Evolutionary conservation across 2,329 filamentous ascomycete species (phyloP).

Genomic region (Knufia petricola): DNA sequence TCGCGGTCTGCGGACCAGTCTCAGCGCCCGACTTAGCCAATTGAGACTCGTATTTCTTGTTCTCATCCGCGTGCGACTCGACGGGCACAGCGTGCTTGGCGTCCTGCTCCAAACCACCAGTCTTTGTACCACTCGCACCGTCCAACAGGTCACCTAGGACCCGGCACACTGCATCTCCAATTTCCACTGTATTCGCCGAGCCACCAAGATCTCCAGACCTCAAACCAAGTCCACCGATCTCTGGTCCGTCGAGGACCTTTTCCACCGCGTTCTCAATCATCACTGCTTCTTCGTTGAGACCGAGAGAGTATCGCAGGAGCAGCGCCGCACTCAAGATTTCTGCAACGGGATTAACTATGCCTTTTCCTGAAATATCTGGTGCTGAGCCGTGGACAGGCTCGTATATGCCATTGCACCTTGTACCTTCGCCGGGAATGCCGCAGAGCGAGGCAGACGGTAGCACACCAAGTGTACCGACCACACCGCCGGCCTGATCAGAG

Average conservation of each 20-base stretch:
- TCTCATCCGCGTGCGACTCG: too few species aligned
- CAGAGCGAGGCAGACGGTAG: conserved; percentile 94
- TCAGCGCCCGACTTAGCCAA: too few species aligned
- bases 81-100: too few species aligned
- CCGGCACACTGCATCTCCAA: conserved; percentile 80
- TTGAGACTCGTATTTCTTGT: too few species aligned
- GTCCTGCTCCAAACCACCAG: too few species aligned
- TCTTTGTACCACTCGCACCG: conserved; percentile 1
- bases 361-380: conserved; percentile 92
- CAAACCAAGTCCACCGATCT: conserved; percentile 50
- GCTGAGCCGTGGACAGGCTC: conserved; percentile 97
- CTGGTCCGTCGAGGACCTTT: conserved; percentile 91
- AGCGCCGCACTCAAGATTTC: conserved; percentile 93
- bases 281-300: conserved; percentile 69
- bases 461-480: conserved; percentile 94
- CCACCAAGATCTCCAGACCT: conserved; percentile 87
- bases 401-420: conserved; percentile 66
- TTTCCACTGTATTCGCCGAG: conserved; percentile 90
- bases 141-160: conserved; percentile 32
- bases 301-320: conserved; percentile 96
- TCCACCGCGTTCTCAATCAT: conserved; percentile 93
- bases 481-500: conserved; percentile 97
- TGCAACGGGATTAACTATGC: conserved; percentile 91
- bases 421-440: conserved; percentile 77
- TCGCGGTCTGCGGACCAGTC: too few species aligned